Evolutionary conservation across 169 alveolate species (phyloP).

Genomic region (Plasmodium cynomolgi): DNA sequence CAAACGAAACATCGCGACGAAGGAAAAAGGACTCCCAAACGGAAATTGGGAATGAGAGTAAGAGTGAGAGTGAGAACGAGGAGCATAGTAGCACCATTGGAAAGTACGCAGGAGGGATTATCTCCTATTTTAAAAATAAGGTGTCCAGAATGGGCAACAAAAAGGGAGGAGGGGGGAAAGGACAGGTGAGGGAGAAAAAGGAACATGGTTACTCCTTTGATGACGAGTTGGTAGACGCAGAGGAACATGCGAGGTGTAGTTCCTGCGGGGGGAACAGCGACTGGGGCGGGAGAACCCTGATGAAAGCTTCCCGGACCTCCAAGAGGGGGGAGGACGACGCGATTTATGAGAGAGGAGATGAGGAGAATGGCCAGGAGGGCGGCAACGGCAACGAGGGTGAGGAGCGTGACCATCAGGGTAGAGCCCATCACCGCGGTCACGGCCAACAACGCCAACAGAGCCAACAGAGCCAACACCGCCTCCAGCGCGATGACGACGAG

Average conservation of each 20-base stretch:
- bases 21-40: neutral
- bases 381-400: neutral
- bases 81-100: neutral
- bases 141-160: neutral
- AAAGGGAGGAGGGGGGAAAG: neutral
- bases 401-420: neutral
- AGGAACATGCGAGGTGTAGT: neutral
- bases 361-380: neutral
- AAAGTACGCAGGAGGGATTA: neutral
- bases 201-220: neutral
- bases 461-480: no score
- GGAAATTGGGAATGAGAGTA: neutral
- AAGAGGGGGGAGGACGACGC: neutral
- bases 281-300: neutral
- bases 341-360: neutral
- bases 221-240: neutral
- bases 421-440: neutral
- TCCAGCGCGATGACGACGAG: neutral
- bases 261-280: neutral
- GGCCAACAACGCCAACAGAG: no score
- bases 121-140: constrained; percentile 9
- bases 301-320: neutral
- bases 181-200: neutral
- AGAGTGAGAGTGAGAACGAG: neutral
- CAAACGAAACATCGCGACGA: neutral